phyloP scores from a whole-genome alignment of 1,284 basidiomycete species.

The Chondrostereum purpureum region DNA sequence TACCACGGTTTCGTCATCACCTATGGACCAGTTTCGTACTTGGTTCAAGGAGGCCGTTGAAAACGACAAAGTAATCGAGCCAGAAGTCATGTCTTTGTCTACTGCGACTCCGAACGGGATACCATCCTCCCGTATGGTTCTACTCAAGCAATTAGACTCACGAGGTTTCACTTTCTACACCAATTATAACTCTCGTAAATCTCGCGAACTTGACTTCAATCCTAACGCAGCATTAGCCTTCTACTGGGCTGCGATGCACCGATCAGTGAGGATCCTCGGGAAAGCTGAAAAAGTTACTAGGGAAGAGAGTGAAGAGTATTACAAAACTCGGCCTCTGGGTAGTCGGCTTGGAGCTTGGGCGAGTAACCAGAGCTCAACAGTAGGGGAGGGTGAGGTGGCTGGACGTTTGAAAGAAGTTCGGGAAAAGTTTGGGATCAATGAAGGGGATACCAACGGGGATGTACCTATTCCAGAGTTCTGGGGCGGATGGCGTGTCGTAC shows the following conservation, averaged over 20 bases:
- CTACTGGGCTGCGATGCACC: conserved; percentile 86
- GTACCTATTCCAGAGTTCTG: conserved; percentile 88
- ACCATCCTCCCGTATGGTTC: conserved; percentile 85
- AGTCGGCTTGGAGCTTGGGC: conserved; percentile 91
- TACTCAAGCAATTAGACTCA: conserved; percentile 85
- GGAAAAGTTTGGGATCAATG: conserved; percentile 50
- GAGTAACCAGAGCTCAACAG: conserved; percentile 76
- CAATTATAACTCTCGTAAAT: conserved; percentile 93
- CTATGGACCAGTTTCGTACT: conserved; percentile 74
- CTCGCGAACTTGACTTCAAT: conserved; percentile 70
- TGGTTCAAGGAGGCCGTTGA: conserved; percentile 75
- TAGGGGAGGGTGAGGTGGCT: conserved; percentile 67
- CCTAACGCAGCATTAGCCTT: conserved; percentile 80
- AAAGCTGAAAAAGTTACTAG: conserved; percentile 69
- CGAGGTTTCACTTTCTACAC: conserved; percentile 94
- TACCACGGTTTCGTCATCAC: conserved; percentile 51
- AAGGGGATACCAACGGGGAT: conserved; percentile 33
- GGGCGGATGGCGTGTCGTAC: conserved; percentile 94
- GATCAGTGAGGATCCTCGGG: conserved; percentile 83
- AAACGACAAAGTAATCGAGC: conserved; percentile 59
- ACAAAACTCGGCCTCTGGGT: conserved; percentile 75
- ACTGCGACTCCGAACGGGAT: conserved; percentile 70
- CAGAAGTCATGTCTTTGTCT: conserved; percentile 83
- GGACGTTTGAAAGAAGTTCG: conserved; percentile 55
- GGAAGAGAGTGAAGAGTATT: conserved; percentile 82